Conservation (phyloP, 129 eudicot genomes). For the Smallanthus sonchifolius region DNA sequence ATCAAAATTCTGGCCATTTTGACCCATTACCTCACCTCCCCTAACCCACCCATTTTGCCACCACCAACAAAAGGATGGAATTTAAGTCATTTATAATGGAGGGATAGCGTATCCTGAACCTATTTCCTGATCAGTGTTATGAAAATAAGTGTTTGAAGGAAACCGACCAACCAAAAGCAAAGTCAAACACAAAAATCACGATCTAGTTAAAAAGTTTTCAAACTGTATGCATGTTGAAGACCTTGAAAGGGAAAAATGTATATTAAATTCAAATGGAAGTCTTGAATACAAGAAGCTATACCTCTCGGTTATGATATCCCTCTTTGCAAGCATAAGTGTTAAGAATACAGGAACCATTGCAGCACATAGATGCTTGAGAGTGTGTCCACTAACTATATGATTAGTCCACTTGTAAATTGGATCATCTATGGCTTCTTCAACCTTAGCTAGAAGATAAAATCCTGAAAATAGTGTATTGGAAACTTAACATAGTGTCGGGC, state of each 20-base stretch:
- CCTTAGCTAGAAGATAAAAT: slow-evolving; percentile 87
- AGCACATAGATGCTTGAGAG: slow-evolving; percentile 85
- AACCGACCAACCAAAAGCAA: background rate
- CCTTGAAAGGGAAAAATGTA: background rate
- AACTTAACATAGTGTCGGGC: slow-evolving; percentile 1
- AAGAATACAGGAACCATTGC: slow-evolving; percentile 96
- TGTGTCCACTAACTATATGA: slow-evolving; percentile 84
- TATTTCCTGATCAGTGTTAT: background rate
- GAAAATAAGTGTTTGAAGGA: background rate
- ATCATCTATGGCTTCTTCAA: slow-evolving; percentile 87
- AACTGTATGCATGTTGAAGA: background rate
- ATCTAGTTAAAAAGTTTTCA: background rate
- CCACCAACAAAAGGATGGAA: background rate
- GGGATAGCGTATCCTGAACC: background rate
- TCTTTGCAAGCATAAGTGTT: slow-evolving; percentile 90
- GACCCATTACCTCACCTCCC: background rate
- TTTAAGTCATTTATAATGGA: background rate
- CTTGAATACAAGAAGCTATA: slow-evolving; percentile 14
- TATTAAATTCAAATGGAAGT: background rate
- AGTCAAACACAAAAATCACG: slow-evolving; percentile 7
- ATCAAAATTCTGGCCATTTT: background rate
- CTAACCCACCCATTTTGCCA: background rate
- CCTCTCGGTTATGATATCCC: slow-evolving; percentile 66
- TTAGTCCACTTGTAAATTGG: slow-evolving; percentile 72
- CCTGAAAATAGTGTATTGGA: slow-evolving; percentile 38